Conservation (phyloP, 306 rosid species). For the Castanea crenata region DNA sequence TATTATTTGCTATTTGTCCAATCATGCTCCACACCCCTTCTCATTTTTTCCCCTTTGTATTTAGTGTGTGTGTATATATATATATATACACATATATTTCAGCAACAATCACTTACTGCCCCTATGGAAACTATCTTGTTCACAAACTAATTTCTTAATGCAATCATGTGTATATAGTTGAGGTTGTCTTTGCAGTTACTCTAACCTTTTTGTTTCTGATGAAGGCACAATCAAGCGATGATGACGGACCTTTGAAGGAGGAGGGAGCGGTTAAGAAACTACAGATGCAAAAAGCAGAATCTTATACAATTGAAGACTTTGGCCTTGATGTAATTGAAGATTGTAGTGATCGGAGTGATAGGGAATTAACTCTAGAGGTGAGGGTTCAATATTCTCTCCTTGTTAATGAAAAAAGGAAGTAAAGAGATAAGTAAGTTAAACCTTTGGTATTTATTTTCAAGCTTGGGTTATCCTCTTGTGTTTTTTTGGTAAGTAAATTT, state of each 20-base stretch:
- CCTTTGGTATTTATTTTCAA: background rate
- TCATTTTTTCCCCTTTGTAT: background rate
- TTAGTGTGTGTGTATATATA: background rate
- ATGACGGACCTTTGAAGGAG: conserved; percentile 72
- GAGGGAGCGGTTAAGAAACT: conserved; percentile 55
- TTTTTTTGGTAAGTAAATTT: background rate
- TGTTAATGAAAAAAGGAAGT: background rate
- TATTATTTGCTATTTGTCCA: no score
- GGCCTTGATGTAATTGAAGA: no score
- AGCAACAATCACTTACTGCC: conserved; percentile 6
- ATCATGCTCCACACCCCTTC: no score
- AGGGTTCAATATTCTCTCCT: conserved; percentile 9
- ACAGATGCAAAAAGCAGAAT: conserved; percentile 27
- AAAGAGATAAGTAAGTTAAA: background rate
- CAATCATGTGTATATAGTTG: no score
- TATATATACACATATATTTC: no score
- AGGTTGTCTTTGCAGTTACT: no score
- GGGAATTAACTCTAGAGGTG: no score
- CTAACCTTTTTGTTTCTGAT: no score
- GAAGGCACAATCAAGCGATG: conserved; percentile 44
- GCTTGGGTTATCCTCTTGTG: background rate
- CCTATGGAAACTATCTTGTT: conserved; percentile 41
- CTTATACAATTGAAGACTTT: no score
- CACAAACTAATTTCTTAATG: no score
- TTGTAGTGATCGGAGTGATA: no score